Evolutionary conservation across 352 stramenopile genomes (phyloP), one percentile per base, ranked within the genome.

Genomic region (Phytophthora europaea): DNA sequence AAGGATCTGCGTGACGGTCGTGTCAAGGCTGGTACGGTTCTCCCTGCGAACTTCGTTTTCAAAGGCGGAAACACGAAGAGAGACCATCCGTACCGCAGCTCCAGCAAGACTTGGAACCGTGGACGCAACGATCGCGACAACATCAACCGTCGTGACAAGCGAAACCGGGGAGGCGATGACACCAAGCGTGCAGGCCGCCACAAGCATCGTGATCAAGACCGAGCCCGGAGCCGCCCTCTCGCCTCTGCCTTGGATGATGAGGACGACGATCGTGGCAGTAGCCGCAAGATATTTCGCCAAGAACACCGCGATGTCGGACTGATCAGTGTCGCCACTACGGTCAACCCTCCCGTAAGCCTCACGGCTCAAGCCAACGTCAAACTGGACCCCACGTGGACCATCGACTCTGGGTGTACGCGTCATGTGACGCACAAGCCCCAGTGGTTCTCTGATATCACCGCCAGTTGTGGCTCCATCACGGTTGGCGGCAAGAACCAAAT

Each of bases 351-450:
- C 1, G 1, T 65, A 2, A 69, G 59, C 12, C 53, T 65, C 1
- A 26, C 43, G 0, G 59, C 59, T 23, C 38, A 69, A 55, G 53
- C 45, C 6, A 65, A 43, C 6, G 45, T 64, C 1, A 1, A 20
- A 0, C 31, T 18, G 2, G 58, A 73, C 1, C 8, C 56, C 13
- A 62, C 16, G 0, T 66, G 57, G 51, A 65, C 59, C 1, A 65
- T 69, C 13, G 51, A 59, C 51, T 73, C 66, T 61, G 58, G 66
- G 28, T 73, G 58, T 26, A 64, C 51, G 15, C 31, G 58, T 26
- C 66, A 73, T 10, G 66, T 67, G n/a, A 67, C 40, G 23, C 65
- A 73, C 26, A 43, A 67, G 54, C 0, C 56, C 36, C 50, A 60
- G 54, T 71, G 48, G 69, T 75, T 67, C 26, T 59, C 18, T 4